Evolutionary conservation across 2,329 filamentous ascomycete genomes (phyloP).

Genomic region (Colletotrichum incanum): DNA sequence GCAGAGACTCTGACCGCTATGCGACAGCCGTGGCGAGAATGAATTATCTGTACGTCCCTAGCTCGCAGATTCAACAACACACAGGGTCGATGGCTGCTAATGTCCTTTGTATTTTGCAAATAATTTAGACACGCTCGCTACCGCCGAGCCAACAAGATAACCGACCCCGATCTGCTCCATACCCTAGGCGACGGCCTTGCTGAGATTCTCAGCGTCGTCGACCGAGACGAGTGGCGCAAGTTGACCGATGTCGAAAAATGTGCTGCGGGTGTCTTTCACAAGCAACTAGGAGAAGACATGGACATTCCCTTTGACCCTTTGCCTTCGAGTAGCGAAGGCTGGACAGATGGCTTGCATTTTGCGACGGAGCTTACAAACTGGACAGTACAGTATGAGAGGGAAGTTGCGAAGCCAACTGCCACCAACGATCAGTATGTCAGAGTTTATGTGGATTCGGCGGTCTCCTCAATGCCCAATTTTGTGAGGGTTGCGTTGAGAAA

Average conservation of each 20-base stretch:
- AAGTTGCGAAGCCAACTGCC: slow-evolving; percentile 48
- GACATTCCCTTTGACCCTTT: slow-evolving; percentile 64
- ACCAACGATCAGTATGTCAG: slow-evolving; percentile 53
- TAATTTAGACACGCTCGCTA: too few species aligned
- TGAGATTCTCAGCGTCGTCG: too few species aligned
- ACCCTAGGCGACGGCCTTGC: too few species aligned
- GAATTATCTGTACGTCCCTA: slow-evolving; percentile 66
- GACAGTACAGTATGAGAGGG: slow-evolving; percentile 66
- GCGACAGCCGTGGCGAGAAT: slow-evolving; percentile 71
- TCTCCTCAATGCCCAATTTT: slow-evolving; percentile 45
- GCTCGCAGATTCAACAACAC: background rate
- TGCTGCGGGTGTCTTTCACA: too few species aligned
- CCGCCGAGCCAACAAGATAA: too few species aligned
- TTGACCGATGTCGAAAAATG: too few species aligned
- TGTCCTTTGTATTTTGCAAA: too few species aligned
- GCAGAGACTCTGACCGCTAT: slow-evolving; percentile 60
- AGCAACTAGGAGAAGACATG: slow-evolving; percentile 55
- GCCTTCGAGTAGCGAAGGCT: slow-evolving; percentile 57
- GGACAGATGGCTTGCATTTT: slow-evolving; percentile 67
- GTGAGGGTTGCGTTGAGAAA: slow-evolving; percentile 35
- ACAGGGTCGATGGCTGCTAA: background rate
- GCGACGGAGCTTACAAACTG: slow-evolving; percentile 65
- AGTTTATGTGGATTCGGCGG: slow-evolving; percentile 52
- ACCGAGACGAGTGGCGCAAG: too few species aligned
- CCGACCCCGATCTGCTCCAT: too few species aligned